Evolutionary conservation across 2,329 filamentous ascomycete species (phyloP), one percentile per base, ranked within the genome.

Genomic region (Hirsutella minnesotensis): DNA sequence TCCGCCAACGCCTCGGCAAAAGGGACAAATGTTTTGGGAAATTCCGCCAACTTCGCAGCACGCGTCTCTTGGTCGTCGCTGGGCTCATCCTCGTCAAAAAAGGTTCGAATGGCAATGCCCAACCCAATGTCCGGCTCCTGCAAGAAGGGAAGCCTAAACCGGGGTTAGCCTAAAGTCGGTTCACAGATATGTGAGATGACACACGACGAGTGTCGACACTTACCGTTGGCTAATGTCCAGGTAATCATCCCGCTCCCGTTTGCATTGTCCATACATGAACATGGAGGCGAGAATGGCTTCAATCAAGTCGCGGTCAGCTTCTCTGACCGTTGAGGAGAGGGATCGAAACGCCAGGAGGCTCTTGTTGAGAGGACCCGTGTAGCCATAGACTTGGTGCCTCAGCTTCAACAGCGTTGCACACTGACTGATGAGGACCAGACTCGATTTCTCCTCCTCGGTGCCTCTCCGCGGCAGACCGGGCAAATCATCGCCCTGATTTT

Each of bases 361-460:
- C 61, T 92, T 83, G 69, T 88, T 95, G 1, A 98, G 73, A 1
- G 92, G 90, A 1, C 92, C 92, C 2, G 90, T 95, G 63, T 95
- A 98, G 24, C 92, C 92, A 52, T 90, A 89, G 3, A 76, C 73
- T 52, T 86, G 77, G 59, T 98, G 92, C 27, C 81, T 78, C 47
- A 96, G 71, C 56, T 84, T 86, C 41, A 88, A 76, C 45, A 96
- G 70, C 42, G 85, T 88, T 13, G 89, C 86, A 47, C 89, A 83
- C 33, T 92, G 83, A 51, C 88, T 92, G 53, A 96, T 80, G 37
- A 98, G 73, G 43, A 92, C 73, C 37, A 88, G 79, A 54, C 82
- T 83, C 27, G 75, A 72, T 58, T 85, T 87, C 50, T 95, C 88
- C 34, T 85, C 78, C 4, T 84, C 84, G 58, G 59, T 64, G 36